Base-by-base conservation (phyloP, 306 rosid genomes). In the Parietaria judaica region DNA sequence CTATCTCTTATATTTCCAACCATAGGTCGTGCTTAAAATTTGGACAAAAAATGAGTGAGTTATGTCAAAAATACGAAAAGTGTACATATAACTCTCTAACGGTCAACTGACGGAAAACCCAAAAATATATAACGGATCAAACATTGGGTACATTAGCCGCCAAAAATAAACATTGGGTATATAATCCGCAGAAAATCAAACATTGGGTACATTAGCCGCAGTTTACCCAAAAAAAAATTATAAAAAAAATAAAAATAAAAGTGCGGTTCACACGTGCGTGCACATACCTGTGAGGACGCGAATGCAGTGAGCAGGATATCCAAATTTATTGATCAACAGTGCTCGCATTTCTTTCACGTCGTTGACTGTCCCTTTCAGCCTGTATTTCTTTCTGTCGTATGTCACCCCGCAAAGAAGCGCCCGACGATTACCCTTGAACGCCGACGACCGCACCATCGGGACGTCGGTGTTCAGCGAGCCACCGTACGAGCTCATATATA, bases 321-420 rank as follows among this genome's bases (percentile, higher is more conserved):
- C 17, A 54, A 77, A 90, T n/a, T 11, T 15, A n/a, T 58, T 48
- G 5, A 67, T 65, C 62, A 90, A 70, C 56, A 90, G 63, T 2
- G 65, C 71, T 65, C 58, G 73, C 91, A 90, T 87, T 73, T 70
- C 79, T 1, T 6, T 61, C 36, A 83, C 82, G 51, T 90, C 97
- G 58, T 87, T 85, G 3, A 67, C 34, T n/a, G 87, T 72, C 46
- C 97, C 96, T 55, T 60, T 76, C 72, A 87, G 87, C 66, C 17
- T 79, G 73, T 66, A 74, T 64, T 80, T 90, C 58, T 59, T 64
- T 37, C 35, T 43, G 52, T 61, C 67, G 76, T 90, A 87, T 31
- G 86, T 71, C 62, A 87, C 86, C 37, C 91, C 97, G 58, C 90
- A 83, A 9, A 87, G 91, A 80, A 90, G 80, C 1, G 96, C 97